Conservation (phyloP, 108 stramenopile genomes). For the Cyclostephanos tholiformis region DNA sequence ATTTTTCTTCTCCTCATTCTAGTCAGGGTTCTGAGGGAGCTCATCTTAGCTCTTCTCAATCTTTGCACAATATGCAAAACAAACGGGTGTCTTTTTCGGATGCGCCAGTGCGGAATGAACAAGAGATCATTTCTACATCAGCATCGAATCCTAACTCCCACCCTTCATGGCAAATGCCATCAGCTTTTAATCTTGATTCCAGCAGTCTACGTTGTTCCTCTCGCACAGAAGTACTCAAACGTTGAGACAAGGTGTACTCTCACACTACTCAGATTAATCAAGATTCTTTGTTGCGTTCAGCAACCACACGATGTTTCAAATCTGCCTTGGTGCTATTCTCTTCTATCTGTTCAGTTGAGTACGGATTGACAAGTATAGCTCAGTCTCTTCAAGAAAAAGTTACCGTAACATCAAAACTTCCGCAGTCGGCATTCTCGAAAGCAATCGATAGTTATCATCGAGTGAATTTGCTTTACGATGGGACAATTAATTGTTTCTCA, state of each 20-base stretch:
- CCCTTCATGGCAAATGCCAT: background rate
- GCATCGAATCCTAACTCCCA: too few relatives aligned
- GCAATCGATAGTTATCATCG: background rate
- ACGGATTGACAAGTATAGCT: too few relatives aligned
- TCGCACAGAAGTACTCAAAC: too few relatives aligned
- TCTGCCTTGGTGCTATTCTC: background rate
- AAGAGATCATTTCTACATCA: too few relatives aligned
- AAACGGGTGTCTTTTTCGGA: too few relatives aligned
- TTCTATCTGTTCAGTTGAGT: too few relatives aligned
- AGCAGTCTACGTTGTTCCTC: background rate
- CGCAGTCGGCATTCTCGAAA: background rate
- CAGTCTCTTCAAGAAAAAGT: too few relatives aligned
- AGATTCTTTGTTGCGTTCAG: background rate
- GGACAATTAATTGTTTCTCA: background rate
- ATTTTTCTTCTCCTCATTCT: too few relatives aligned
- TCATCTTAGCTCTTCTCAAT: too few relatives aligned
- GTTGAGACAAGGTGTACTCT: background rate
- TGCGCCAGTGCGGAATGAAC: too few relatives aligned
- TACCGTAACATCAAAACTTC: background rate
- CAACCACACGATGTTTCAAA: background rate
- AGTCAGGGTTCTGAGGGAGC: too few relatives aligned
- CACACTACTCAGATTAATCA: background rate
- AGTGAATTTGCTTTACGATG: conserved; percentile 9
- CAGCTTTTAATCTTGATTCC: background rate
- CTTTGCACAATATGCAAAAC: too few relatives aligned